Evolutionary conservation across 768 basidiomycete species (phyloP), one percentile per base, ranked within the genome.

Genomic region (Fibroporia radiculosa): DNA sequence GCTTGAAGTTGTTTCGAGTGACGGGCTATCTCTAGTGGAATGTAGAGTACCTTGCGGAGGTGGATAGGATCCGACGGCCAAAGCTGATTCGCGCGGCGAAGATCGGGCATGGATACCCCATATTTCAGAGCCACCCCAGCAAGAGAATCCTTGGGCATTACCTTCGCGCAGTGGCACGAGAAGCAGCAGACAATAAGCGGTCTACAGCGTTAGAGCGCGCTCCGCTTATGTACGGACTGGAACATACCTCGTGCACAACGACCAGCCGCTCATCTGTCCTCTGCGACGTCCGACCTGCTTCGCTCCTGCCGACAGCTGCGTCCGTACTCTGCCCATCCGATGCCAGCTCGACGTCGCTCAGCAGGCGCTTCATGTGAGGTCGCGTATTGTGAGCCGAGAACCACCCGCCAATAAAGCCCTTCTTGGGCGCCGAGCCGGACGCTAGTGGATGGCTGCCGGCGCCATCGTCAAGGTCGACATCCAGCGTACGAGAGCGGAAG

Each of bases 61-160:
- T 95, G 90, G 36, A 99, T 86, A 1, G 90, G 75, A 60, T 98
- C 96, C 6, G 88, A 84, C 5, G 90, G 62, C 96, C 96, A 99
- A 6, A 99, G 70, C 52, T 93, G 89, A 62, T 99, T 99, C 38
- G 82, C 82, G 53, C 81, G 74, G 38, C 93, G 82, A 11, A 99
- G 74, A 12, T 85, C 82, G 22, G 88, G 75, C 42, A 96, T 69
- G 14, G 82, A 75, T 43, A 95, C 83, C 2, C 89, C 90, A 61
- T 97, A 96, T 55, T 82, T 89, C 39, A 98, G 69, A 0, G 95
- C 81, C 11, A 98, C 82, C 22, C 90, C 84, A 13, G 91, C 78
- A 24, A 97, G 67, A 8, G 93, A 86, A 60, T 98, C 93, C 13
- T 68, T 73, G 2, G 78, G 67, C 41, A 71, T 65, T 31, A 97